These are phyloP conservation scores for Cytauxzoon felis DNA, from an alignment of 169 alveolate genomes.

Conservation along the genomic window DNA sequence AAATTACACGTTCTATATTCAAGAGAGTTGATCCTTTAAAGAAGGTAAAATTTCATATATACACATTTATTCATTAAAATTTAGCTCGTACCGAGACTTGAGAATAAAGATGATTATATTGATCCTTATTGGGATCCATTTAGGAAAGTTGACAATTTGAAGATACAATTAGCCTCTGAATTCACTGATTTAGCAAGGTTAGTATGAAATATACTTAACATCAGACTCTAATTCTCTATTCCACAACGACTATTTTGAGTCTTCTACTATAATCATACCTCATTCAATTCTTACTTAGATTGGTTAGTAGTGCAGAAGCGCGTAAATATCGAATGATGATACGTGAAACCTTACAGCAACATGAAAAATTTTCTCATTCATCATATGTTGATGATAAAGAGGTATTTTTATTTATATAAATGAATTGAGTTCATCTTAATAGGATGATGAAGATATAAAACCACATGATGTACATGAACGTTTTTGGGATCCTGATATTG, in stretches of 20 bases:
- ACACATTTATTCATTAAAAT: neutral
- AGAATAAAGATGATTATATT: constrained; percentile 60
- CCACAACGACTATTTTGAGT: no score
- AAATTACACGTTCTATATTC: constrained; percentile 60
- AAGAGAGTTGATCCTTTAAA: constrained; percentile 50
- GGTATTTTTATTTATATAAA: constrained; percentile 13
- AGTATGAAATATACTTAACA: neutral
- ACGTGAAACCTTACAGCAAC: constrained; percentile 46
- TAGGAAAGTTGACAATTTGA: constrained; percentile 65
- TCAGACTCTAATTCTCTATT: no score
- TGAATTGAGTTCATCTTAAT: neutral
- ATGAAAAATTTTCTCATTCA: constrained; percentile 47
- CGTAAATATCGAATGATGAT: constrained; percentile 56
- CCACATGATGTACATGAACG: constrained; percentile 53
- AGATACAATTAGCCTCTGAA: constrained; percentile 70
- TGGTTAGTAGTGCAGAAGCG: constrained; percentile 61
- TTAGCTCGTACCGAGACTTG: constrained; percentile 30
- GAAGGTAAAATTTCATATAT: constrained; percentile 26
- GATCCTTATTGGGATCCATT: constrained; percentile 83
- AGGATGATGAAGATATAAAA: neutral
- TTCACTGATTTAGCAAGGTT: constrained; percentile 72
- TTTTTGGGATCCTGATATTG: constrained; percentile 77
- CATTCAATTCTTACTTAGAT: no score
- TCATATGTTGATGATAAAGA: constrained; percentile 19
- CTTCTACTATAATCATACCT: no score